Evolutionary conservation across 2,329 filamentous ascomycete genomes (phyloP).

Genomic region (Lasiodiplodia sp.): DNA sequence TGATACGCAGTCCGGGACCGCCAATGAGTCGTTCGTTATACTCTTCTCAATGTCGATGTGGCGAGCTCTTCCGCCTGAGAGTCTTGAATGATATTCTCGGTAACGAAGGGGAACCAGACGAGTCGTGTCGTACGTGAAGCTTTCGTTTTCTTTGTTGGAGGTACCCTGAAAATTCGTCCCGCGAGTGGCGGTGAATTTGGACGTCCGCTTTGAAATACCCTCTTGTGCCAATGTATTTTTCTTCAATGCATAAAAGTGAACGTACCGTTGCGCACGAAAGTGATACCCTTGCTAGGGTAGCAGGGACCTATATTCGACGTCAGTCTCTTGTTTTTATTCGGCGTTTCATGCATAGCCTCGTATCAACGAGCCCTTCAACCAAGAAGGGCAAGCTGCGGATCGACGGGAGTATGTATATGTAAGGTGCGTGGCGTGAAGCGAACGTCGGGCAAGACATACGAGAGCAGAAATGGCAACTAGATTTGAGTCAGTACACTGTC

Average conservation of each 20-base stretch:
- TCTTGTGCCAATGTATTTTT: constrained; percentile 14
- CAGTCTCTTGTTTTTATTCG: neutral
- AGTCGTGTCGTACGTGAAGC: neutral
- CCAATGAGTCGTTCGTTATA: neutral
- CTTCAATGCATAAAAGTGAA: neutral
- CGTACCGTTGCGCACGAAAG: constrained; percentile 69
- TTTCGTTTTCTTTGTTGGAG: neutral
- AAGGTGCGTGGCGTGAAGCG: neutral
- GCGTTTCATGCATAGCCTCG: neutral
- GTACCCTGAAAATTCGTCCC: neutral
- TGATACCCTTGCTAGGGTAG: constrained; percentile 59
- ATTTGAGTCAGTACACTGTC: neutral
- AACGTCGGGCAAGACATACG: neutral
- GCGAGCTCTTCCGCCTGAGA: neutral
- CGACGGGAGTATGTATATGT: neutral
- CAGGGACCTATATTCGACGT: constrained; percentile 52
- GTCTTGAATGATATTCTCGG: neutral
- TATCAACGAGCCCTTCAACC: neutral
- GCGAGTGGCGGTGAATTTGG: neutral
- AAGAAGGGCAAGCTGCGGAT: neutral
- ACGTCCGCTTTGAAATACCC: neutral
- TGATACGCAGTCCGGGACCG: neutral
- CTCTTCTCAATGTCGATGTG: neutral
- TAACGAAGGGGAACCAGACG: neutral
- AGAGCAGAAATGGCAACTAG: constrained; percentile 14